phyloP scores from a whole-genome alignment of 164 flowering plant genomes.

The Nelumbo lutea region DNA sequence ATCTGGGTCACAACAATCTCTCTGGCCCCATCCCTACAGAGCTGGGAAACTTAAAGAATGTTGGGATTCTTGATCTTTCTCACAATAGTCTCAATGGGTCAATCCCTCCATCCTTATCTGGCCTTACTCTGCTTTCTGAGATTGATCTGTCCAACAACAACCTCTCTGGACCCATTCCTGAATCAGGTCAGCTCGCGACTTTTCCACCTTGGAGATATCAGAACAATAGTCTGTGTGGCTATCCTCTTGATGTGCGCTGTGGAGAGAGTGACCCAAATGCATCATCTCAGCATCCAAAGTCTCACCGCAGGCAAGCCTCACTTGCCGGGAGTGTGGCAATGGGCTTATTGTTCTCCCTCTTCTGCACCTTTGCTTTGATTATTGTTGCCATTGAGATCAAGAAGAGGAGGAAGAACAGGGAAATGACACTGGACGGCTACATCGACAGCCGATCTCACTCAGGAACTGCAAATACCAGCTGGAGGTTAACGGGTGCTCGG shows the following conservation, averaged over 20 bases:
- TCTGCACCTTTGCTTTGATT: conserved; percentile 70
- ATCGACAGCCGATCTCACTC: conserved; percentile 56
- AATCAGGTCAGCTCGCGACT: conserved; percentile 61
- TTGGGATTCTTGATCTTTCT: conserved; percentile 79
- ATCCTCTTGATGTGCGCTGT: conserved; percentile 58
- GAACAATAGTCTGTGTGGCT: conserved; percentile 90
- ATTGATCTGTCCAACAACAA: conserved; percentile 71
- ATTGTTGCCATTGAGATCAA: conserved; percentile 52
- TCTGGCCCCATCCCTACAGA: conserved; percentile 72
- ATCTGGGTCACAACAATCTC: conserved; percentile 80
- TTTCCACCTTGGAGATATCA: conserved; percentile 46
- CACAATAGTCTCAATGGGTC: conserved; percentile 58
- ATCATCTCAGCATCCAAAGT: conserved; percentile 33
- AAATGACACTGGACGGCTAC: conserved; percentile 45
- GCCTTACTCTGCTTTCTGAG: conserved; percentile 54
- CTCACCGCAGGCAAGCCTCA: conserved; percentile 57
- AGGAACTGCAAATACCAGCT: conserved; percentile 43
- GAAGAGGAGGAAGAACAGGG: conserved; percentile 67
- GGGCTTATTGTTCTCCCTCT: conserved; percentile 74
- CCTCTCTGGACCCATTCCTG: conserved; percentile 74
- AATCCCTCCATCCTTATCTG: conserved; percentile 59
- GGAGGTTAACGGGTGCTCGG: conserved; percentile 69
- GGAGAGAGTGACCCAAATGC: conserved; percentile 16
- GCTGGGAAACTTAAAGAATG: conserved; percentile 46
- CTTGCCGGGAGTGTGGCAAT: conserved; percentile 85